Conservation (phyloP, 257 asterid species). For the Solanum pimpinellifolium region DNA sequence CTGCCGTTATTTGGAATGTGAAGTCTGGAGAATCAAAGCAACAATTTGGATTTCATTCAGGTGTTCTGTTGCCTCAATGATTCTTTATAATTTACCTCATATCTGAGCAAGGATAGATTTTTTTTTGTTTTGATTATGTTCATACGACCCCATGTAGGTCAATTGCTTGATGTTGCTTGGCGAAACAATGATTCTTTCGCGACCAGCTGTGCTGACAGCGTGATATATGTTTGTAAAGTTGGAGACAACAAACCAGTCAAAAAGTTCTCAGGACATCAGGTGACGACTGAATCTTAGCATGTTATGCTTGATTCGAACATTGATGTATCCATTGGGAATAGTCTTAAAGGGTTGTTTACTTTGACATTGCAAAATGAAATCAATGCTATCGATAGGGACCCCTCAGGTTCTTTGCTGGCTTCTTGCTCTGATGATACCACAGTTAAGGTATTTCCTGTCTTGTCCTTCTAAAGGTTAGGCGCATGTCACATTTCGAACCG, state of each 20-base stretch:
- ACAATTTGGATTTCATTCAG: conserved; percentile 71
- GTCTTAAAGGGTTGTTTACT: neutral
- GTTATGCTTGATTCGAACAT: neutral
- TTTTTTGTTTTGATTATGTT: neutral
- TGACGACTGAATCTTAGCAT: neutral
- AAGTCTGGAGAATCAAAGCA: conserved; percentile 82
- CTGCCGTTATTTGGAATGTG: conserved; percentile 92
- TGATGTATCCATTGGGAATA: neutral
- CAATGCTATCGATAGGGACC: conserved; percentile 96
- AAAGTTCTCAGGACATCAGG: conserved; percentile 85
- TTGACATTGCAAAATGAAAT: conserved; percentile 50
- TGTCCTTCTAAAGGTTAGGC: neutral
- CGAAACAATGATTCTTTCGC: conserved; percentile 75
- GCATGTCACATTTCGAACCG: neutral
- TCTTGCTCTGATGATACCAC: conserved; percentile 95
- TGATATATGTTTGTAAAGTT: conserved; percentile 84
- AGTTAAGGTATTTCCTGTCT: conserved; percentile 27
- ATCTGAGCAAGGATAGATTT: neutral
- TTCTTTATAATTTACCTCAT: neutral
- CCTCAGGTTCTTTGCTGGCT: conserved; percentile 71
- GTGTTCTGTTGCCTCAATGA: conserved; percentile 12
- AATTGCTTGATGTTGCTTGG: conserved; percentile 94
- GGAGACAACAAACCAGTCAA: conserved; percentile 76
- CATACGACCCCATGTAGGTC: conserved; percentile 33
- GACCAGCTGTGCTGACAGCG: conserved; percentile 79